phyloP scores from a whole-genome alignment of 23 red algal genomes.

The Gracilaria vermiculophylla region DNA sequence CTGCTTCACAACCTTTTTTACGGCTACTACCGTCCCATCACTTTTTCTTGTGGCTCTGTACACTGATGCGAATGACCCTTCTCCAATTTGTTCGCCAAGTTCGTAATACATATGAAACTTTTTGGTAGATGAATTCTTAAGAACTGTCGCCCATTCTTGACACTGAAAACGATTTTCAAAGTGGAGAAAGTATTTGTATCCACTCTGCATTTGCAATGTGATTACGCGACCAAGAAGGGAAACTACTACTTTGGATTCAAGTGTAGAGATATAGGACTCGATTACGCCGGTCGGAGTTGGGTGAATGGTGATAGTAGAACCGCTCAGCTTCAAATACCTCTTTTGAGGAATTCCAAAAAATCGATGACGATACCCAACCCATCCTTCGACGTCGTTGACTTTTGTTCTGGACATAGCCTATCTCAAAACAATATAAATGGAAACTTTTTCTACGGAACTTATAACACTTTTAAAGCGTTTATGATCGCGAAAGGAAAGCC shows the following conservation, averaged over 20 bases:
- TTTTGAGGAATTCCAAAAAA: slow-evolving; percentile 9
- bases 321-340: slow-evolving; percentile 6
- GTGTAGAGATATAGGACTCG: neutral
- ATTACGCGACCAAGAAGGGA: slow-evolving; percentile 4
- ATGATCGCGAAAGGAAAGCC: no score
- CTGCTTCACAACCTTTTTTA: slow-evolving; percentile 33
- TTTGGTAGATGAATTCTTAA: slow-evolving; percentile 4
- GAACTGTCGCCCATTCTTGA: slow-evolving; percentile 12
- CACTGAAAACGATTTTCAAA: neutral
- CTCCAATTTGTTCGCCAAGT: slow-evolving; percentile 48
- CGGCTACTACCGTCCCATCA: slow-evolving; percentile 13
- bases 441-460: no score
- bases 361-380: slow-evolving; percentile 3
- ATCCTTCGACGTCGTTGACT: slow-evolving; percentile 1
- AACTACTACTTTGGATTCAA: neutral
- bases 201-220: neutral
- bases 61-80: slow-evolving; percentile 57
- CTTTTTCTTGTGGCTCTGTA: slow-evolving; percentile 23
- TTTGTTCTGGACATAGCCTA: neutral
- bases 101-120: neutral
- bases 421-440: no score
- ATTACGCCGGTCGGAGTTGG: neutral
- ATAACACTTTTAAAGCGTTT: no score
- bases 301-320: slow-evolving; percentile 3
- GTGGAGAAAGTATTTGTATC: slow-evolving; percentile 14